These are phyloP conservation scores for Aurantiochytrium sp. DNA, from an alignment of 108 stramenopile genomes.

Conservation along the genomic window DNA sequence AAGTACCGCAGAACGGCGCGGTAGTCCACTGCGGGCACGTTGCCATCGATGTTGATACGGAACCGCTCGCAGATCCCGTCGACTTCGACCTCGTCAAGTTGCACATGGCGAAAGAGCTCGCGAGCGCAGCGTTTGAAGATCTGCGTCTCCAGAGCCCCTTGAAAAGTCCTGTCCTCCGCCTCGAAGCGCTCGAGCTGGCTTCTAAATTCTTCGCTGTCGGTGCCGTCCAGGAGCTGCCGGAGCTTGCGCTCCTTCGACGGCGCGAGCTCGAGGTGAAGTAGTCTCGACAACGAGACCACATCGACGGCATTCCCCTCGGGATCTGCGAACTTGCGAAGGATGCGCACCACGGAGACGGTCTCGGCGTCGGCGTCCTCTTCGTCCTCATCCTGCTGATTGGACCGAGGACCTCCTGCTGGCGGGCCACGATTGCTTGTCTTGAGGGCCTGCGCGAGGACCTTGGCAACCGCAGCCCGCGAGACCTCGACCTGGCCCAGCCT, in stretches of 20 bases:
- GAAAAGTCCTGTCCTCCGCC: neutral
- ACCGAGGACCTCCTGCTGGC: too few relatives aligned
- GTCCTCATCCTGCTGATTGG: neutral
- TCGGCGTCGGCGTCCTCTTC: neutral
- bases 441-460: too few relatives aligned
- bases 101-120: neutral
- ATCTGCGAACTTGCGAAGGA: neutral
- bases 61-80: neutral
- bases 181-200: neutral
- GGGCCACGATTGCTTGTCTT: too few relatives aligned
- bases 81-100: neutral
- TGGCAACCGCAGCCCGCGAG: too few relatives aligned
- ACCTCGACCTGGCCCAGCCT: too few relatives aligned
- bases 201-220: neutral
- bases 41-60: too few relatives aligned
- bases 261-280: neutral
- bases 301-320: neutral
- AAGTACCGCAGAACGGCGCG: neutral
- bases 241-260: neutral
- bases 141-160: neutral
- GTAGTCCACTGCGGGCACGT: too few relatives aligned
- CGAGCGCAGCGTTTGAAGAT: neutral
- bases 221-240: neutral
- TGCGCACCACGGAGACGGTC: neutral
- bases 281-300: neutral